These are phyloP conservation scores for Trichocladium uniseriatum DNA, from an alignment of 495 filamentous ascomycete genomes.

Conservation along the genomic window DNA sequence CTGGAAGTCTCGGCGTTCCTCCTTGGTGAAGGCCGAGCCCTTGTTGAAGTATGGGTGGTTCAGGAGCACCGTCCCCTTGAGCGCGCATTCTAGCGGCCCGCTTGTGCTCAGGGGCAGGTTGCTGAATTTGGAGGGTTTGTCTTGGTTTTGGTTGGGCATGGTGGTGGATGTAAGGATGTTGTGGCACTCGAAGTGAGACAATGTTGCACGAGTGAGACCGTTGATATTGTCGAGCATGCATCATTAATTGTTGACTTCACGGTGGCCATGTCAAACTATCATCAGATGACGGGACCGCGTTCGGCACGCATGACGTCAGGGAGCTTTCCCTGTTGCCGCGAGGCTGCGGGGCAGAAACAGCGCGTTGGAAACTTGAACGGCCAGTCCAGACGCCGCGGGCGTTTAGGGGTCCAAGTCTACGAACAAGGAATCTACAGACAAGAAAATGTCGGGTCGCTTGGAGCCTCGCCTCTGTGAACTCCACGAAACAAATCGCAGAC, in stretches of 20 bases:
- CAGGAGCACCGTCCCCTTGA: slow-evolving; percentile 53
- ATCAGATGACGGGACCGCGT: too few relatives aligned
- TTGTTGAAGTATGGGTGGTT: slow-evolving; percentile 71
- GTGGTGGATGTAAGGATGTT: neutral
- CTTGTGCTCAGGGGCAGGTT: slow-evolving; percentile 54
- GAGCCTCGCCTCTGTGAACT: slow-evolving; percentile 41
- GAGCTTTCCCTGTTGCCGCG: too few relatives aligned
- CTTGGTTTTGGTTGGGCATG: neutral
- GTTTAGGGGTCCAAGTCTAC: too few relatives aligned
- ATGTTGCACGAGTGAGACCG: too few relatives aligned
- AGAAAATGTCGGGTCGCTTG: slow-evolving; percentile 40
- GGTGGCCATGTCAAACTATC: too few relatives aligned
- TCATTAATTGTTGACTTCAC: too few relatives aligned
- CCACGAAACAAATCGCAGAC: slow-evolving; percentile 24
- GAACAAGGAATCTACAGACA: neutral
- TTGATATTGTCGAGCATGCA: too few relatives aligned
- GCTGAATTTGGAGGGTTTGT: slow-evolving; percentile 39
- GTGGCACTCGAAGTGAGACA: too few relatives aligned
- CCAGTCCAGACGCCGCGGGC: too few relatives aligned
- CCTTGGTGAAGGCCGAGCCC: slow-evolving; percentile 61
- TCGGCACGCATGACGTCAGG: too few relatives aligned
- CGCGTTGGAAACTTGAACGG: too few relatives aligned
- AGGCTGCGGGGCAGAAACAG: too few relatives aligned
- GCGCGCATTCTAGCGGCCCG: slow-evolving; percentile 53
- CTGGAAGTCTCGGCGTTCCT: slow-evolving; percentile 61